A percentile compares a stretch with the other conserved stretches of the same genome.
Conservation (phyloP, 345 rosid species). For the Angophora floribunda region DNA sequence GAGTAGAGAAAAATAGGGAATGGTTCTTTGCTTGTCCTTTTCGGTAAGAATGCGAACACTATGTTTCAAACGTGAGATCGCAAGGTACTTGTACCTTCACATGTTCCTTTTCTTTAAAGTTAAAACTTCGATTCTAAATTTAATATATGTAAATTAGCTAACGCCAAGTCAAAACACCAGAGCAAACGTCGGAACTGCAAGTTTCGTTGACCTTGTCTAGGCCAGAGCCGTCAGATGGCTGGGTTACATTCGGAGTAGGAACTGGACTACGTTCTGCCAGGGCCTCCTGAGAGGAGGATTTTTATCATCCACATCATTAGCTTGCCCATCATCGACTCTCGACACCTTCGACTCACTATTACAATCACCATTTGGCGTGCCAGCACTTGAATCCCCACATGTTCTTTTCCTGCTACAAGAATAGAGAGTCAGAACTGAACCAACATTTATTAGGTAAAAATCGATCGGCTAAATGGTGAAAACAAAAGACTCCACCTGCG, state of each 20-base stretch:
- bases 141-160: background rate
- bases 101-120: background rate
- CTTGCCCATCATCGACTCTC: constrained; percentile 12
- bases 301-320: constrained; percentile 11
- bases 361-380: constrained; percentile 33
- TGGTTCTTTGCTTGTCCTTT: background rate
- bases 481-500: constrained; percentile 21
- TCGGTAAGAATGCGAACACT: background rate
- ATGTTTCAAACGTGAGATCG: background rate
- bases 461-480: background rate
- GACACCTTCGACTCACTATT: constrained; percentile 16
- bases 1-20: background rate
- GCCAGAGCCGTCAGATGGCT: constrained; percentile 6
- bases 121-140: background rate
- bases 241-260: constrained; percentile 12
- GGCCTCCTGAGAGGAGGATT: constrained; percentile 1
- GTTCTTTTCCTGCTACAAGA: constrained; percentile 32
- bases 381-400: constrained; percentile 13
- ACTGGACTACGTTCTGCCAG: constrained; percentile 7
- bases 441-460: background rate
- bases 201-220: constrained; percentile 13
- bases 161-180: background rate
- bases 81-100: background rate
- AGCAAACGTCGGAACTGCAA: background rate
- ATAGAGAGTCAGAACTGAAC: background rate